phyloP scores from a whole-genome alignment of 306 rosid genomes.

The Alnus glutinosa region DNA sequence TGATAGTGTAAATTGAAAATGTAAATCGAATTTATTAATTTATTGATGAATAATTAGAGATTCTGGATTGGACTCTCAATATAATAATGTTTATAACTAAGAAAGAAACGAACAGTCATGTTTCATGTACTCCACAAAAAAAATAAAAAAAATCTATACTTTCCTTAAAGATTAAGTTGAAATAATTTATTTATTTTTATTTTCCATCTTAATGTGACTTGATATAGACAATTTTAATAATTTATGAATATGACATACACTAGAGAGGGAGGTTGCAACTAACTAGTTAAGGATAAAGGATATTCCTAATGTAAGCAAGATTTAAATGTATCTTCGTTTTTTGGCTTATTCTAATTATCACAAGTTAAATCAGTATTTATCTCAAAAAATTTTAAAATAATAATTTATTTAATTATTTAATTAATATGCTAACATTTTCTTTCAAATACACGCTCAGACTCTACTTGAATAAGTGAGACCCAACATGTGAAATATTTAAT shows the following conservation, averaged over 20 bases:
- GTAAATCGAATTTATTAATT: background rate
- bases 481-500: no score
- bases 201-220: background rate
- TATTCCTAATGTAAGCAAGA: background rate
- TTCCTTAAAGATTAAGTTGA: background rate
- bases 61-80: background rate
- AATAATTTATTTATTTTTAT: background rate
- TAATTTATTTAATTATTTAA: no score
- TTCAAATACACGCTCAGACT: no score
- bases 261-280: background rate
- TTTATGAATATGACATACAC: background rate
- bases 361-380: no score
- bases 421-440: no score
- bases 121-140: background rate
- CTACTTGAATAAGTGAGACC: no score
- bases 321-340: no score
- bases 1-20: background rate
- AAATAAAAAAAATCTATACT: background rate
- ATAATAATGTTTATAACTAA: background rate
- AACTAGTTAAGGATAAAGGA: background rate
- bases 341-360: background rate
- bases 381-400: no score
- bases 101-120: background rate
- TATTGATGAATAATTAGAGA: background rate
- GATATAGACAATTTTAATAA: background rate